These are phyloP conservation scores for Simplicillium sp. DNA, from an alignment of 2,329 filamentous ascomycete genomes.

Conservation along the genomic window DNA sequence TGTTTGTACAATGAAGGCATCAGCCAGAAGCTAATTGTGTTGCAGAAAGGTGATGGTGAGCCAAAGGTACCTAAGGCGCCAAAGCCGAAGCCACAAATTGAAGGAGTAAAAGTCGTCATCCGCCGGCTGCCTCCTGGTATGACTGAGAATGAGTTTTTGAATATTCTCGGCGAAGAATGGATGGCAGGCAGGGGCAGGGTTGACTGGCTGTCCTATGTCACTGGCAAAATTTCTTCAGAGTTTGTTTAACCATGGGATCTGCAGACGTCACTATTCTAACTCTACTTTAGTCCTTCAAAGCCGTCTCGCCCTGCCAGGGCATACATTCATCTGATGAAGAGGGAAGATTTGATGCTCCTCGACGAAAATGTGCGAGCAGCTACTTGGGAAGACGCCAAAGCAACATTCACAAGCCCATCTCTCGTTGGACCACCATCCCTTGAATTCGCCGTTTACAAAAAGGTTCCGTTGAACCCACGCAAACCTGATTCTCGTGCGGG, in stretches of 20 bases:
- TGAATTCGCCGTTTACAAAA: conserved; percentile 77
- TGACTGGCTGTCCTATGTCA: conserved; percentile 65
- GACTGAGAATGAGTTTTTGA: conserved; percentile 67
- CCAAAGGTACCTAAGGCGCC: conserved; percentile 26
- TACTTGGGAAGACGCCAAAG: conserved; percentile 73
- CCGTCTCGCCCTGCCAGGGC: conserved; percentile 71
- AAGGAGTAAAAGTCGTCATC: conserved; percentile 75
- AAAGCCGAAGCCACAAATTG: conserved; percentile 40
- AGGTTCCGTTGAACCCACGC: conserved; percentile 64
- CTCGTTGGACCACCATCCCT: conserved; percentile 71
- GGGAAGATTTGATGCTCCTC: conserved; percentile 56
- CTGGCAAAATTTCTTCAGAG: conserved; percentile 74
- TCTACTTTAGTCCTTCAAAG: conserved; percentile 61
- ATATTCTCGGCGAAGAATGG: conserved; percentile 71
- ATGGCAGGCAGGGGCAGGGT: conserved; percentile 69
- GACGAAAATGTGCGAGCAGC: conserved; percentile 60
- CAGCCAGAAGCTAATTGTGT: too few species aligned
- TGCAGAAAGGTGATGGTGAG: conserved; percentile 23
- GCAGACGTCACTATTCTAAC: conserved; percentile 8
- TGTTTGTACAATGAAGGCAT: too few species aligned
- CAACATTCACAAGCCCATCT: conserved; percentile 60
- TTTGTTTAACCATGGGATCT: conserved; percentile 30
- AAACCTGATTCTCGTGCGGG: conserved; percentile 79
- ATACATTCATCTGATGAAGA: conserved; percentile 72
- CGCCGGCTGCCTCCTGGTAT: conserved; percentile 80